Conservation (phyloP, 345 rosid species). For the Hibiscus mutabilis region DNA sequence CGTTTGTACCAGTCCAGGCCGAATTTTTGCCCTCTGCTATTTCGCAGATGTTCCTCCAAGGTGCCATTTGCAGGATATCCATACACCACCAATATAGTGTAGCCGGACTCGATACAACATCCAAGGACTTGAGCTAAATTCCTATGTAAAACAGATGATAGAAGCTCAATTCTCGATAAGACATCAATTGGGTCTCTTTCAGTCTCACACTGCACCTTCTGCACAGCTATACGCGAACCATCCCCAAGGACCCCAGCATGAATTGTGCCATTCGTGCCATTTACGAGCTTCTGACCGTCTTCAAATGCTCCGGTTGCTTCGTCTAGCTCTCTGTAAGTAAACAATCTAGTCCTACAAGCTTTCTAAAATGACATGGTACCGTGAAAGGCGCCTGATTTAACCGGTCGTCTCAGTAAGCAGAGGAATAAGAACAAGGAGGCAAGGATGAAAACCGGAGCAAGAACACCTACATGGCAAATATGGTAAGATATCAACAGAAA, state of each 20-base stretch:
- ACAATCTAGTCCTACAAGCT: slow-evolving; percentile 55
- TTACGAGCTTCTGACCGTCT: slow-evolving; percentile 42
- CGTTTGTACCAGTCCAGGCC: slow-evolving; percentile 71
- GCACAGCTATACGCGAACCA: slow-evolving; percentile 63
- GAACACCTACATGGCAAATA: slow-evolving; percentile 32
- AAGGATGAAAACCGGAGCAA: slow-evolving; percentile 39
- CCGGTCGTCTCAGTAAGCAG: slow-evolving; percentile 46
- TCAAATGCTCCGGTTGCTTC: slow-evolving; percentile 62
- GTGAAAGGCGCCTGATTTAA: slow-evolving; percentile 24
- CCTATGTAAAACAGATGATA: slow-evolving; percentile 49
- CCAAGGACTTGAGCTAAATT: slow-evolving; percentile 65
- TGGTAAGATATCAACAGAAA: not conserved
- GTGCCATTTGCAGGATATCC: slow-evolving; percentile 69
- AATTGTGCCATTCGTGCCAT: slow-evolving; percentile 38
- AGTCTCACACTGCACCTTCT: slow-evolving; percentile 49
- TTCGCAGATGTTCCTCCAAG: slow-evolving; percentile 42
- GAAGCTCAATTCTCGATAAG: slow-evolving; percentile 47
- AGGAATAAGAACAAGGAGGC: slow-evolving; percentile 43
- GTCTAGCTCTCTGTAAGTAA: slow-evolving; percentile 62
- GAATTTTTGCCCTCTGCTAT: slow-evolving; percentile 17
- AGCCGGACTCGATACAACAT: slow-evolving; percentile 53
- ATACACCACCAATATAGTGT: slow-evolving; percentile 48
- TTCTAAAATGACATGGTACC: slow-evolving; percentile 55
- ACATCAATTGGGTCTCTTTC: slow-evolving; percentile 51
- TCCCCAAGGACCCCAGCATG: slow-evolving; percentile 52